phyloP scores from a whole-genome alignment of 441 rosid species.

The Gossypium gossypioides region DNA sequence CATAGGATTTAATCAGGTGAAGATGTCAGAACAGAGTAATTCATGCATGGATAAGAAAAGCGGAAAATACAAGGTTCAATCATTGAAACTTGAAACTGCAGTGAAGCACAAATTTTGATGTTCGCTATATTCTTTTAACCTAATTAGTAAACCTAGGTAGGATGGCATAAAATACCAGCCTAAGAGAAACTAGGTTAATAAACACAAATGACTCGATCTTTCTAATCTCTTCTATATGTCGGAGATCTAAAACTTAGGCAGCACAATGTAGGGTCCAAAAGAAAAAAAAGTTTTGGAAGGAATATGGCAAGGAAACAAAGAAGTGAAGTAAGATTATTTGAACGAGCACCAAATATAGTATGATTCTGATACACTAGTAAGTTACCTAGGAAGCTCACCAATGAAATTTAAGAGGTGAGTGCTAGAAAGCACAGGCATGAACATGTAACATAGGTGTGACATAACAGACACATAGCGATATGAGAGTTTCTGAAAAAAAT shows the following conservation, averaged over 20 bases:
- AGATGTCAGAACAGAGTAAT: constrained; percentile 22
- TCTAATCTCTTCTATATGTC: neutral
- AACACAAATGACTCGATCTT: neutral
- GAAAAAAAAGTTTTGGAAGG: neutral
- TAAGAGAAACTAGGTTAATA: constrained; percentile 3
- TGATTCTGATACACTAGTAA: neutral
- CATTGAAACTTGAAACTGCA: neutral
- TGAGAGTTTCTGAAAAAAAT: neutral
- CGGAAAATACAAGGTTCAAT: constrained; percentile 1
- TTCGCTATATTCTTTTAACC: constrained; percentile 1
- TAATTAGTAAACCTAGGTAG: neutral
- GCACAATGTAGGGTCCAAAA: neutral
- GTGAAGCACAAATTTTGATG: neutral
- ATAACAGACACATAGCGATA: neutral
- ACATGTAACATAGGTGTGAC: neutral
- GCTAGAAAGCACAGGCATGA: neutral
- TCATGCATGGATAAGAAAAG: constrained; percentile 10
- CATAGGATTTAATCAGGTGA: constrained; percentile 22
- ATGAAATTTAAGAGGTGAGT: neutral
- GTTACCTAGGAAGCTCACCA: neutral
- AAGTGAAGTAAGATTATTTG: neutral
- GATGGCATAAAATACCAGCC: neutral
- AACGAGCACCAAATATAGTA: neutral
- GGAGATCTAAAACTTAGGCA: neutral
- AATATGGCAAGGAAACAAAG: neutral